Conservation (phyloP, 2,329 filamentous ascomycete genomes). For the Colletotrichum zoysiae region DNA sequence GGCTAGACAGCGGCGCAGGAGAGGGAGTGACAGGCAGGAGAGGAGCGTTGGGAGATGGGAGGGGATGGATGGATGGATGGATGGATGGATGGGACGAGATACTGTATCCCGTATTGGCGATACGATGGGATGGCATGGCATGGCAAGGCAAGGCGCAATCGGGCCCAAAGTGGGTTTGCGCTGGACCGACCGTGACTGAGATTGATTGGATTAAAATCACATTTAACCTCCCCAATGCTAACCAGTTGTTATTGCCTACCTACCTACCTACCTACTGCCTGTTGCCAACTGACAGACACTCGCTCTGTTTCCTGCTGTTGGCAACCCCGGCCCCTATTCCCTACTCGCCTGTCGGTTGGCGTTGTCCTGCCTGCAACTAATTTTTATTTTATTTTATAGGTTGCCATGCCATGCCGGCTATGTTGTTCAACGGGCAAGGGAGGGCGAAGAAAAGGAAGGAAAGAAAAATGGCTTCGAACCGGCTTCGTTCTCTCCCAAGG, state of each 20-base stretch:
- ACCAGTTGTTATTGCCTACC: not conserved
- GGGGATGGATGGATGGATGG: not conserved
- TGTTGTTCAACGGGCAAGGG: slow-evolving; percentile 16
- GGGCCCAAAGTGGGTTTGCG: slow-evolving; percentile 15
- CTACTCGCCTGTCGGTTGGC: slow-evolving; percentile 6
- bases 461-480: slow-evolving; percentile 13
- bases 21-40: not conserved
- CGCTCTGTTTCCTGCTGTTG: not conserved
- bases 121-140: not conserved
- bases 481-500: slow-evolving; percentile 7
- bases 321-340: not conserved
- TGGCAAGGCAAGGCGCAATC: slow-evolving; percentile 9
- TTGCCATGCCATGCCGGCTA: slow-evolving; percentile 1
- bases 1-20: not conserved
- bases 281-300: slow-evolving; percentile 3
- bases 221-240: not conserved
- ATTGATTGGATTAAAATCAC: not conserved
- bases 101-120: not conserved
- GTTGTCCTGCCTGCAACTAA: slow-evolving; percentile 18
- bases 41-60: slow-evolving; percentile 6
- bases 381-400: slow-evolving; percentile 2
- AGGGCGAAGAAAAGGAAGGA: slow-evolving; percentile 10
- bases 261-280: no score
- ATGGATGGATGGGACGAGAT: slow-evolving; percentile 20
- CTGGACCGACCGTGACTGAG: not conserved